phyloP scores from a whole-genome alignment of 768 basidiomycete genomes.

The Suillus occidentalis region DNA sequence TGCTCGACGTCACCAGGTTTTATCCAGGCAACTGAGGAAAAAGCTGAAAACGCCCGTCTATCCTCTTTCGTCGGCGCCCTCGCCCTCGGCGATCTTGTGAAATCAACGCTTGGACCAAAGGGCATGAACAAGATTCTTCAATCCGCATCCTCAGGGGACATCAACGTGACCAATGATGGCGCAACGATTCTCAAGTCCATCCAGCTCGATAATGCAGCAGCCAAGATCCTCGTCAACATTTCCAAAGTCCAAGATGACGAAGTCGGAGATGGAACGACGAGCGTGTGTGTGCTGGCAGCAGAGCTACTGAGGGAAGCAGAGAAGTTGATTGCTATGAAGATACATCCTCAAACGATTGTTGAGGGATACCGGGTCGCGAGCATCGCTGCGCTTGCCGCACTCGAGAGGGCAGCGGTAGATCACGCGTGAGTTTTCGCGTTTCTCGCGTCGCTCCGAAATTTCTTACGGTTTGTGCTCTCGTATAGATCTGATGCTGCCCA shows the following conservation, averaged over 20 bases:
- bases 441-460: not conserved
- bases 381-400: conserved; percentile 75
- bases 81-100: conserved; percentile 96
- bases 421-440: conserved; percentile 60
- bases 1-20: conserved; percentile 7
- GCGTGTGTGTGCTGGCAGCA: conserved; percentile 87
- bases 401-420: conserved; percentile 82
- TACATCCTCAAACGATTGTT: conserved; percentile 97
- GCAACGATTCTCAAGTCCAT: conserved; percentile 98
- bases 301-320: conserved; percentile 95
- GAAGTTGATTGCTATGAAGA: conserved; percentile 86
- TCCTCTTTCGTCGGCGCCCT: conserved; percentile 97
- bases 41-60: conserved; percentile 96
- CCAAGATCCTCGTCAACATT: conserved; percentile 99
- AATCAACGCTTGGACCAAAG: conserved; percentile 97
- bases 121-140: conserved; percentile 99
- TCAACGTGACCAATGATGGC: conserved; percentile 98
- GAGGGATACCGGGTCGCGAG: conserved; percentile 96
- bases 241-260: conserved; percentile 99
- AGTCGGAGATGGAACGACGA: conserved; percentile 93
- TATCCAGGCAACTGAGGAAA: conserved; percentile 82
- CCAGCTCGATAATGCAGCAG: conserved; percentile 96
- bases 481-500: conserved; percentile 64
- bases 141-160: conserved; percentile 83
- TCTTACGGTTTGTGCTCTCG: not conserved